Evolutionary conservation across 768 basidiomycete genomes (phyloP), one percentile per base, ranked within the genome.

Genomic region (Leccinum variicolor): DNA sequence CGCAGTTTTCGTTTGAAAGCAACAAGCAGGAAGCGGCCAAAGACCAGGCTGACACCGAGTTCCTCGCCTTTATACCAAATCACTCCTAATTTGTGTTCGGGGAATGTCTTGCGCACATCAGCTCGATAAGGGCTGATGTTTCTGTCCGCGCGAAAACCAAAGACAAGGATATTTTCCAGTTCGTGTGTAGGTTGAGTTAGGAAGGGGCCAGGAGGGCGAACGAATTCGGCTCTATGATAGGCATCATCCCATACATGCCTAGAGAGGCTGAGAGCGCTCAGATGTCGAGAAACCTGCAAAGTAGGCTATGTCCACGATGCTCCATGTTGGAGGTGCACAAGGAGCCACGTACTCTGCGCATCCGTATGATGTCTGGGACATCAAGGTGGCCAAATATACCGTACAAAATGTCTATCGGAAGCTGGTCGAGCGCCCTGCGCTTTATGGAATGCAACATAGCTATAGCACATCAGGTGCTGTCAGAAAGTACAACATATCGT

Each of bases 131-230:
- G 13, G 15, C 53, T 51, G 17, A 67, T 41, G 50, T 57, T 61
- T 14, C 19, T 43, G 2, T 56, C 26, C n/a, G 56, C 31, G 14
- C 57, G 60, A n/a, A 36, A 60, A 25, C 62, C 56, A 3, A 54
- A 14, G 19, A 63, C 47, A 19, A 69, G 56, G 0, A 21, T 33
- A 0, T 50, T 34, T 56, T 67, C 66, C 13, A 67, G 45, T 26
- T 62, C 64, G 25, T 21, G 31, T 6, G 60, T 51, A 6, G 58
- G 53, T 25, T 66, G 62, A 2, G 49, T 58, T 39, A 23, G 54
- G 10, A 59, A 60, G 9, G 64, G 67, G 0, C 66, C 66, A 2
- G 66, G 62, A 23, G 58, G 64, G 28, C 50, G 50, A 47, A 66
- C 25, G n/a, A 66, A 56, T 6, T 50, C 21, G 31, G 56, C 52